These are phyloP conservation scores for Graphium sp. DNA, from an alignment of 2,329 filamentous ascomycete genomes.

Conservation along the genomic window DNA sequence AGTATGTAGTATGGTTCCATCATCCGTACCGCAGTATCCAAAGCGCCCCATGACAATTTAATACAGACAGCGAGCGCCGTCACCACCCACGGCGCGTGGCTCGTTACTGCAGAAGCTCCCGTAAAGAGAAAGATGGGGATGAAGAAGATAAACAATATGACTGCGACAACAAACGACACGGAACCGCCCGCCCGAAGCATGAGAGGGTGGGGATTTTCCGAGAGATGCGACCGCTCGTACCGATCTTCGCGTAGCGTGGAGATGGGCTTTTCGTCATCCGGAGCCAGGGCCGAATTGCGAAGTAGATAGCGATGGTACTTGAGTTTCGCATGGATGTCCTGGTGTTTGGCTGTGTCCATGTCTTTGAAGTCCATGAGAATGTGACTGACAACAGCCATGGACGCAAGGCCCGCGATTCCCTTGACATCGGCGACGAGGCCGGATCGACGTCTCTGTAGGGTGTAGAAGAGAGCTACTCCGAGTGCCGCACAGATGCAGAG, in stretches of 20 bases:
- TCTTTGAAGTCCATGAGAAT: constrained; percentile 60
- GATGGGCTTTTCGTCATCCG: constrained; percentile 33
- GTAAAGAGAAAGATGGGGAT: constrained; percentile 49
- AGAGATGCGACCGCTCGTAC: constrained; percentile 30
- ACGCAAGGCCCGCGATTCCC: constrained; percentile 57
- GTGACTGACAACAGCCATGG: constrained; percentile 59
- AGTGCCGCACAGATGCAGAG: constrained; percentile 40
- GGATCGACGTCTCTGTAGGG: constrained; percentile 44
- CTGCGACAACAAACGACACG: constrained; percentile 40
- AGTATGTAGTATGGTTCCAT: constrained; percentile 62
- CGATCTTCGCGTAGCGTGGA: constrained; percentile 14
- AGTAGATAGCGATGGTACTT: constrained; percentile 50
- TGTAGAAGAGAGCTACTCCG: constrained; percentile 39
- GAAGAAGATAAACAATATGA: constrained; percentile 37
- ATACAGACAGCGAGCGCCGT: constrained; percentile 49
- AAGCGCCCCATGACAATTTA: constrained; percentile 50
- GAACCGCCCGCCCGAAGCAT: constrained; percentile 46
- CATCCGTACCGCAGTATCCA: constrained; percentile 55
- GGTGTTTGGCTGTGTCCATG: constrained; percentile 48
- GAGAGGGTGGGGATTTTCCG: constrained; percentile 48
- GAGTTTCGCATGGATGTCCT: constrained; percentile 52
- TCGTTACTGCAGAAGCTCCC: constrained; percentile 32
- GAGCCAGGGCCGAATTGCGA: constrained; percentile 53
- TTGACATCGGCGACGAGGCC: constrained; percentile 52
- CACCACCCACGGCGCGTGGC: constrained; percentile 47